Evolutionary conservation across 441 rosid genomes (phyloP).

Genomic region (Breynia disticha): DNA sequence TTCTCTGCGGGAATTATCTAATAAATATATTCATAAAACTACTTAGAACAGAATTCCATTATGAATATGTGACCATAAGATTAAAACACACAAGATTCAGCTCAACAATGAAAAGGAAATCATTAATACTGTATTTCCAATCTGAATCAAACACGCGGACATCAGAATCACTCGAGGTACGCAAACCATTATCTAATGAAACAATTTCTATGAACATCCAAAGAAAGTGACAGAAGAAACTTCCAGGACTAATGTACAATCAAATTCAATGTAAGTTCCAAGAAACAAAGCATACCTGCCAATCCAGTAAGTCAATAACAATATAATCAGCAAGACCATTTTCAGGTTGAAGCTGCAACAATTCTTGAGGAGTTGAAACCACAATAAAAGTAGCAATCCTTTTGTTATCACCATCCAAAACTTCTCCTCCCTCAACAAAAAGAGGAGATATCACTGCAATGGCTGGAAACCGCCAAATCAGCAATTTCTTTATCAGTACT

Average conservation of each 20-base stretch:
- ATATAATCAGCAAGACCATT: conserved; percentile 32
- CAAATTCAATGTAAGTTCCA: no score
- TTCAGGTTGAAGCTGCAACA: conserved; percentile 45
- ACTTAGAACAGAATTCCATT: neutral
- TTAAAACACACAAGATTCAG: no score
- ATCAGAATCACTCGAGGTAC: no score
- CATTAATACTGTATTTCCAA: no score
- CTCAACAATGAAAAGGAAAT: no score
- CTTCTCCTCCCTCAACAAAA: conserved; percentile 37
- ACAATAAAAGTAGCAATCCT: conserved; percentile 41
- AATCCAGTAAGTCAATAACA: conserved; percentile 53
- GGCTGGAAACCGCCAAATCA: conserved; percentile 34
- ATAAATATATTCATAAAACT: conserved; percentile 2
- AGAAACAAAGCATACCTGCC: conserved; percentile 49
- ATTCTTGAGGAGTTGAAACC: conserved; percentile 54
- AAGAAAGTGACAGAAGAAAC: no score
- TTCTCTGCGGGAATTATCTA: conserved; percentile 86
- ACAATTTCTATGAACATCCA: no score
- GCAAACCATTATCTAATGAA: no score
- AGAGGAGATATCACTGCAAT: conserved; percentile 53
- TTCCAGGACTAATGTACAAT: no score
- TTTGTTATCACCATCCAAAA: conserved; percentile 33
- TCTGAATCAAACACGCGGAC: no score
- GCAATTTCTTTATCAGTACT: no score
- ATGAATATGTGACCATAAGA: no score